Evolutionary conservation across 768 basidiomycete species (phyloP).

Genomic region (Cyclocybe cylindracea): DNA sequence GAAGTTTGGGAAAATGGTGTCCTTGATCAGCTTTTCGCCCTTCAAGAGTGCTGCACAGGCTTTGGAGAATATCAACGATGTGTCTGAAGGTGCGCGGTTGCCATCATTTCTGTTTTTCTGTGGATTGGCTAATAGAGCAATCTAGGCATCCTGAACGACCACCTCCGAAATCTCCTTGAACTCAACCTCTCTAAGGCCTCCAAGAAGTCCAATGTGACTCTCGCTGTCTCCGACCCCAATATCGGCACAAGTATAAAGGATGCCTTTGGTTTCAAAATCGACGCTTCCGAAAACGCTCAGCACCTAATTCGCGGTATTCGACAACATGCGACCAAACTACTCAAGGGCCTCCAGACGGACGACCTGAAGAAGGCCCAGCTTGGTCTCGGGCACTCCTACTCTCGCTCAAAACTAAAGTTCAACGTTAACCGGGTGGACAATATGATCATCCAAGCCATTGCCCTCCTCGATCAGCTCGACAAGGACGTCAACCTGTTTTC

Average conservation of each 20-base stretch:
- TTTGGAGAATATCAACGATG: slow-evolving; percentile 92
- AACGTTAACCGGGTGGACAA: slow-evolving; percentile 96
- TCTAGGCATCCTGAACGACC: slow-evolving; percentile 82
- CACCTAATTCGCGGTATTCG: slow-evolving; percentile 93
- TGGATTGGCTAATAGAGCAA: neutral
- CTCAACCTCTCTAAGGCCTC: slow-evolving; percentile 81
- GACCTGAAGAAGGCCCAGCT: slow-evolving; percentile 94
- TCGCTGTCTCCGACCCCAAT: slow-evolving; percentile 77
- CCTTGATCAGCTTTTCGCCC: slow-evolving; percentile 86
- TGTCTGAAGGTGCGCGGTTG: slow-evolving; percentile 80
- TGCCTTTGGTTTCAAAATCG: slow-evolving; percentile 71
- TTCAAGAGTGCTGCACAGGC: slow-evolving; percentile 94
- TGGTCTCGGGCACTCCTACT: slow-evolving; percentile 96
- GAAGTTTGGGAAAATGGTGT: slow-evolving; percentile 92
- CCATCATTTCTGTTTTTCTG: neutral
- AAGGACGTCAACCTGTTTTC: slow-evolving; percentile 99
- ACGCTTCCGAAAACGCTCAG: slow-evolving; percentile 76
- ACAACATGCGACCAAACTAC: slow-evolving; percentile 84
- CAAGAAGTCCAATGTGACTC: slow-evolving; percentile 65
- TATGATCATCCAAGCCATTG: slow-evolving; percentile 99
- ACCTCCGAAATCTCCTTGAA: slow-evolving; percentile 81
- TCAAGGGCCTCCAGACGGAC: slow-evolving; percentile 84
- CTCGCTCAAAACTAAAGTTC: slow-evolving; percentile 96
- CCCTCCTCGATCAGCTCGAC: slow-evolving; percentile 97
- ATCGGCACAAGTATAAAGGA: slow-evolving; percentile 80